These are phyloP conservation scores for Penicillium coffeae DNA, from an alignment of 495 filamentous ascomycete genomes.

Conservation along the genomic window DNA sequence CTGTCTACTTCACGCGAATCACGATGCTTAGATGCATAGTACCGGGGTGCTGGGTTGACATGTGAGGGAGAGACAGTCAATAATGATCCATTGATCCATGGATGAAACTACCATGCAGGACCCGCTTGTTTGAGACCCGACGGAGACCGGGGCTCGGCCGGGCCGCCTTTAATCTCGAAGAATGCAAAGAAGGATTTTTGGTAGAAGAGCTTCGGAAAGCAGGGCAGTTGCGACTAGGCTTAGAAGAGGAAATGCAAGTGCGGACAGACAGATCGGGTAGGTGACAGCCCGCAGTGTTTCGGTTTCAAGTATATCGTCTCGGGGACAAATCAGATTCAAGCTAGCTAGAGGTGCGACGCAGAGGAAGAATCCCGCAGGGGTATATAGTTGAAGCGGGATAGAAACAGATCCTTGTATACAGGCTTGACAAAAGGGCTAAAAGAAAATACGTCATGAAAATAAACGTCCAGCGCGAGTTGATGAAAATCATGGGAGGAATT, in stretches of 20 bases:
- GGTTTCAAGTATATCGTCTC: neutral
- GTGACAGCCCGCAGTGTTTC: neutral
- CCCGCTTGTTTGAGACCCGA: constrained; percentile 15
- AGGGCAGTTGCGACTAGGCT: neutral
- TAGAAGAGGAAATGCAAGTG: neutral
- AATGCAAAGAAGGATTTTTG: neutral
- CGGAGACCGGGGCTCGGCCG: constrained; percentile 16
- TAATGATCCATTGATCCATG: too few species aligned
- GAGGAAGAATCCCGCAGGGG: constrained; percentile 12
- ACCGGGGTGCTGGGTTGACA: too few species aligned
- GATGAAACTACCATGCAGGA: neutral
- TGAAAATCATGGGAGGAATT: constrained; percentile 15
- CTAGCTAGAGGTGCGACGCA: too few species aligned
- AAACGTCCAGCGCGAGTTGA: constrained; percentile 5
- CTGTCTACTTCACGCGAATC: too few species aligned
- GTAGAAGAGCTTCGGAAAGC: too few species aligned
- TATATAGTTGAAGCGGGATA: constrained; percentile 19
- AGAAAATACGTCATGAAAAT: constrained; percentile 6
- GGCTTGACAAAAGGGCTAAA: too few species aligned
- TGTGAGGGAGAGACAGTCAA: too few species aligned
- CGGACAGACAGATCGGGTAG: neutral
- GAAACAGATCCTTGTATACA: neutral
- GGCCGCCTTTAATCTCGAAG: constrained; percentile 7
- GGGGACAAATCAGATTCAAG: neutral
- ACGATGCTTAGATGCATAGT: too few species aligned